These are phyloP conservation scores for Buddleja alternifolia DNA, from an alignment of 257 asterid genomes.

Conservation along the genomic window DNA sequence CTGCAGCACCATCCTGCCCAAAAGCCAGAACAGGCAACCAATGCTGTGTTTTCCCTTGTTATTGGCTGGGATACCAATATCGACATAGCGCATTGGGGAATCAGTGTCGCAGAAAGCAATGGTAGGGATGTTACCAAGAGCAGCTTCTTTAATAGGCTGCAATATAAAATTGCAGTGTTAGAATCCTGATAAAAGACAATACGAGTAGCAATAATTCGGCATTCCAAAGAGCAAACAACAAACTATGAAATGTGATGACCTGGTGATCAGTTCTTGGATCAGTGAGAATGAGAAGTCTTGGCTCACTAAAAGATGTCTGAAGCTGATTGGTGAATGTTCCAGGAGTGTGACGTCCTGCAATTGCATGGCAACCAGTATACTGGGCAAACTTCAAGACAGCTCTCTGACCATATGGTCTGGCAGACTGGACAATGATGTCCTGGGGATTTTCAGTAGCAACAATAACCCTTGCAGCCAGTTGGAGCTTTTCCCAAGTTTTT, in stretches of 20 bases:
- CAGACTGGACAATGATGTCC: conserved; percentile 50
- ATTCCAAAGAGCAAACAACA: neutral
- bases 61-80: conserved; percentile 46
- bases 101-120: conserved; percentile 54
- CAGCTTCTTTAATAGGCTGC: conserved; percentile 48
- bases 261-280: conserved; percentile 48
- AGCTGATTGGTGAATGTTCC: conserved; percentile 46
- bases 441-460: conserved; percentile 47
- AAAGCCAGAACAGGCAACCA: conserved; percentile 48
- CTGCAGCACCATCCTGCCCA: conserved; percentile 50
- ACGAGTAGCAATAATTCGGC: neutral
- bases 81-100: conserved; percentile 45
- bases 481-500: conserved; percentile 45
- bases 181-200: neutral
- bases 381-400: conserved; percentile 50
- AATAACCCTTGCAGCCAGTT: conserved; percentile 49
- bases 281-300: conserved; percentile 42
- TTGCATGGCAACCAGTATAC: conserved; percentile 45
- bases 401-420: conserved; percentile 50
- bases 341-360: conserved; percentile 55
- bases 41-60: conserved; percentile 52
- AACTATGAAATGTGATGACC: neutral
- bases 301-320: conserved; percentile 45
- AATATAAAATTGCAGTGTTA: neutral
- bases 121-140: conserved; percentile 40